Evolutionary conservation across 2,329 filamentous ascomycete species (phyloP).

Genomic region (Coleophoma cylindrospora): DNA sequence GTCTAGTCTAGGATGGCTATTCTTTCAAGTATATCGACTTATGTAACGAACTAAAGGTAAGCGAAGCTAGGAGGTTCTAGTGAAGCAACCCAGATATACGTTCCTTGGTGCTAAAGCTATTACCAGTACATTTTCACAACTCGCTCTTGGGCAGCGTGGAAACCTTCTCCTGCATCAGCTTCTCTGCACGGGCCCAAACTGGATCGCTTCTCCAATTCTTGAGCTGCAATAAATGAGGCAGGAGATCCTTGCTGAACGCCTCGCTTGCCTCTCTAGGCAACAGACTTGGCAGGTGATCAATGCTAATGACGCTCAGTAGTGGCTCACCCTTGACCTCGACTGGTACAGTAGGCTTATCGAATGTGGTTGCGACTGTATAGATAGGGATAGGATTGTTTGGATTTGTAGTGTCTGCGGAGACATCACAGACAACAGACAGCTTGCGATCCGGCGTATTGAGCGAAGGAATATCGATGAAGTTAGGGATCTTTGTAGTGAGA

Average conservation of each 20-base stretch:
- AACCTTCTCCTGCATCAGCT: constrained; percentile 80
- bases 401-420: constrained; percentile 70
- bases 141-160: constrained; percentile 49
- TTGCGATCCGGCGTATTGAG: constrained; percentile 65
- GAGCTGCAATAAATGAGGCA: constrained; percentile 72
- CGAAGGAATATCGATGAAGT: constrained; percentile 70
- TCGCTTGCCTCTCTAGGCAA: constrained; percentile 84
- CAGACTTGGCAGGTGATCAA: constrained; percentile 79
- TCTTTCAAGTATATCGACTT: no score
- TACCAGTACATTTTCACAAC: background rate
- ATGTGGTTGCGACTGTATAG: constrained; percentile 81
- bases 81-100: no score
- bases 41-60: no score
- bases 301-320: constrained; percentile 74
- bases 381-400: constrained; percentile 67
- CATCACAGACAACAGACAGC: constrained; percentile 76
- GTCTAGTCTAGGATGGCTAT: no score
- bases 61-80: no score
- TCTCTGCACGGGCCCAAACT: constrained; percentile 84
- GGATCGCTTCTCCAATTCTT: constrained; percentile 67
- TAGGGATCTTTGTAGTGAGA: constrained; percentile 70
- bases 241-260: constrained; percentile 72
- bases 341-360: constrained; percentile 79
- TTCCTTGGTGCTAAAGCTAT: no score
- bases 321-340: constrained; percentile 53